Base-by-base conservation (phyloP, 306 rosid genomes). In the Clitoria ternatea region DNA sequence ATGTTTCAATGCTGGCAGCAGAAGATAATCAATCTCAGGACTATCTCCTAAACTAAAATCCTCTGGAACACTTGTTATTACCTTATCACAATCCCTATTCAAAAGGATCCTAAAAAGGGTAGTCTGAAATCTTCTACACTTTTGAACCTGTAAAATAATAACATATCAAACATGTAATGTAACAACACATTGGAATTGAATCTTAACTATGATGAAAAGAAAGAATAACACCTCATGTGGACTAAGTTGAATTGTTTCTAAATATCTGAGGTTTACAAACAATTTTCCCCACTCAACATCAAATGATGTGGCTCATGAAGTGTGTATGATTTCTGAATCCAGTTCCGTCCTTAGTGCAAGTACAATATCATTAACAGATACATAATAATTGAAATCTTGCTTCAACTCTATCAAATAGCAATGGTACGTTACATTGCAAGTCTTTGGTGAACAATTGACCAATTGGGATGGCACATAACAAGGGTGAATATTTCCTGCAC, bases 321-420 rank as follows among this genome's bases (percentile, higher is more conserved):
- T 4, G 69, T 49, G 47, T 66, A 50, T 70, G 54, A 83, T 66
- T 56, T 90, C 85, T 0, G 56, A 17, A 19, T 85, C 72, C 67
- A 87, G 85, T 64, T 85, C 36, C 67, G 19, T 67, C 73, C 88
- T 87, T 67, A 65, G 19, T 54, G 80, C 77, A 53, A 90, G 87
- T 32, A 90, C 76, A 64, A 87, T 27, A 54, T 85, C 85, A 27
- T 73, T 59, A 69, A 78, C 80, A 0, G 79, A 62, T 45, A 76
- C 59, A 3, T 77, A 57, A 54, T 63, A 62, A 3, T 2, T 14
- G 52, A 83, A 85, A 14, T 80, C 70, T 61, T 73, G 82, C 66
- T 80, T 72, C 78, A 90, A 42, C 82, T 84, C 92, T 22, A 90
- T 83, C 33, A 80, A 55, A 81, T 90, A 90, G 77, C 89, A 83